Conservation (phyloP, 495 filamentous ascomycete genomes). For the Neurospora sp. region DNA sequence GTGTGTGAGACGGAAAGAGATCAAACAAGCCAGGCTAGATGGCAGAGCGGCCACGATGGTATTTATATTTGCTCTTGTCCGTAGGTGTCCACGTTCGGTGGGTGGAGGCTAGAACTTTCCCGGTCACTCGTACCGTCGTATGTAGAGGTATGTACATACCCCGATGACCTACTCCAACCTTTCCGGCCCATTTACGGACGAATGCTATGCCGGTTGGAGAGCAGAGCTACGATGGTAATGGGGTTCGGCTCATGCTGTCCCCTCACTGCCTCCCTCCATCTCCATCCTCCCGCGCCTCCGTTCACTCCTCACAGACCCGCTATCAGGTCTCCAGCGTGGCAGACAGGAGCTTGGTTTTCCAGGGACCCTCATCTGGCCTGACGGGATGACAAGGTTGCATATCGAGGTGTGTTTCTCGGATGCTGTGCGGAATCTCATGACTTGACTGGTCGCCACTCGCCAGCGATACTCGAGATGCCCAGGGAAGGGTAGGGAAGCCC, state of each 20-base stretch:
- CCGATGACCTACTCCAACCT: neutral
- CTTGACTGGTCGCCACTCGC: conserved; percentile 6
- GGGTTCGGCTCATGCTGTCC: neutral
- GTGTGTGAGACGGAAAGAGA: conserved; percentile 4
- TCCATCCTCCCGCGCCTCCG: conserved; percentile 2
- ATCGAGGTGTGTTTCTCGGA: conserved; percentile 3
- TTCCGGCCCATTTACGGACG: neutral
- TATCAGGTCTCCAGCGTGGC: conserved; percentile 11
- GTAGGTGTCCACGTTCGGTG: conserved; percentile 4
- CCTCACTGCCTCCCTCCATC: neutral
- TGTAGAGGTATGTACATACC: neutral
- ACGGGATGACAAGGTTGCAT: conserved; percentile 11
- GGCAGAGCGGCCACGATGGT: conserved; percentile 9
- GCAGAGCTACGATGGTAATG: neutral
- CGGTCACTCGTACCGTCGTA: neutral
- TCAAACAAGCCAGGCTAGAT: conserved; percentile 1
- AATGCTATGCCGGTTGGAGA: neutral
- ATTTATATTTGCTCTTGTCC: conserved; percentile 17
- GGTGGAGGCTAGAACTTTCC: conserved; percentile 7
- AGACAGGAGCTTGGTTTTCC: conserved; percentile 2
- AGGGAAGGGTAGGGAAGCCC: neutral
- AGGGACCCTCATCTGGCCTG: conserved; percentile 4
- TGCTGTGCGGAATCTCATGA: conserved; percentile 5
- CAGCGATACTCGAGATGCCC: conserved; percentile 10
- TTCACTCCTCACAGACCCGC: conserved; percentile 13